Percentiles rank a stretch among this genome's conserved stretches.
phyloP scores from a whole-genome alignment of 2,329 filamentous ascomycete genomes.

The Trichoderma polysporum region DNA sequence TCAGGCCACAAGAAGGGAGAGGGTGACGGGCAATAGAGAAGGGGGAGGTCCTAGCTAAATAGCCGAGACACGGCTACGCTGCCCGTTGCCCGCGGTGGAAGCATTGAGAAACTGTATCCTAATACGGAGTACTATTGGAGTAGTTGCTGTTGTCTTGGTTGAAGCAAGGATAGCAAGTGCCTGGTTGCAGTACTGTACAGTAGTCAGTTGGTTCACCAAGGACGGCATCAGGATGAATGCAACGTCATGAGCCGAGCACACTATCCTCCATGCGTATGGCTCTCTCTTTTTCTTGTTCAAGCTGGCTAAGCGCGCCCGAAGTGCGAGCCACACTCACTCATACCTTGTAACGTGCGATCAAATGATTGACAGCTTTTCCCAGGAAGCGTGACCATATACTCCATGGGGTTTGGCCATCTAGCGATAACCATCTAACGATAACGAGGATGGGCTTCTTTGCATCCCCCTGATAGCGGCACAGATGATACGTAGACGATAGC shows the following conservation, averaged over 20 bases:
- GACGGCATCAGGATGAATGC: not conserved
- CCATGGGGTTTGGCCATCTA: not conserved
- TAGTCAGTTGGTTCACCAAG: not conserved
- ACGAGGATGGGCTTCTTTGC: not conserved
- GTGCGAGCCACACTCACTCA: not conserved
- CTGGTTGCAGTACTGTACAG: not conserved
- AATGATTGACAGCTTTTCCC: constrained; percentile 3
- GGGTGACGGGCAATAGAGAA: not conserved
- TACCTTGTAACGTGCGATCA: not conserved
- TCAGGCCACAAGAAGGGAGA: not conserved
- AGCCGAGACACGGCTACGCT: constrained; percentile 2
- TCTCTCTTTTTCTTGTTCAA: not conserved
- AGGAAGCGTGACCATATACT: constrained; percentile 17
- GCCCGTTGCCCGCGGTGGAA: not conserved
- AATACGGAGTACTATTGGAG: not conserved
- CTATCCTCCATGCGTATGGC: not conserved
- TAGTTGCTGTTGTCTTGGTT: not conserved
- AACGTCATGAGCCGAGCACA: not conserved
- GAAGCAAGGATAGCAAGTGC: not conserved
- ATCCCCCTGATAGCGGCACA: not conserved
- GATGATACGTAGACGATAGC: not conserved
- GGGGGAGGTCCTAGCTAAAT: not conserved
- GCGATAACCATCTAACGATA: constrained; percentile 1
- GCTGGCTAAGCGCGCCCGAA: constrained; percentile 9
- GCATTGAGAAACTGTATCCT: not conserved